Evolutionary conservation across 2,329 filamentous ascomycete species (phyloP).

Genomic region (Chaetomiaceae sp.): DNA sequence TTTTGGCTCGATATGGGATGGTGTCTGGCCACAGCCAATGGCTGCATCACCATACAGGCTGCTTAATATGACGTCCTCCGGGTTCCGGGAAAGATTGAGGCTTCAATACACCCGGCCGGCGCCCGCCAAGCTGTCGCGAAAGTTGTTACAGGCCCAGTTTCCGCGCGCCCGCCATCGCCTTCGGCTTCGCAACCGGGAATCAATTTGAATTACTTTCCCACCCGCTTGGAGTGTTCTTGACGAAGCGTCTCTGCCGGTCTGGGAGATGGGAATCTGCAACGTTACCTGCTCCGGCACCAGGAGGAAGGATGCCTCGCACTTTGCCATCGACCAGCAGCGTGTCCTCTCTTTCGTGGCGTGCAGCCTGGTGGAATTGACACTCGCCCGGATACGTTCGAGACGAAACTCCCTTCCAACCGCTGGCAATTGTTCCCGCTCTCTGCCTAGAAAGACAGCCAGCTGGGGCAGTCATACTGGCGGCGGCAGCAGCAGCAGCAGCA

Average conservation of each 20-base stretch:
- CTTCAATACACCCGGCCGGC: neutral
- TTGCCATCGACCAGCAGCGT: neutral
- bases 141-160: conserved; percentile 21
- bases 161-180: neutral
- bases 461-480: neutral
- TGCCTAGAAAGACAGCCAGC: neutral
- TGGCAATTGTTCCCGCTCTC: neutral
- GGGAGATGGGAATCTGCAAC: conserved; percentile 21
- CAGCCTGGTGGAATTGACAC: neutral
- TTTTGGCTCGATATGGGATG: conserved; percentile 27
- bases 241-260: conserved; percentile 18
- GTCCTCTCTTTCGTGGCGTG: no score
- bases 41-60: conserved; percentile 4
- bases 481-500: neutral
- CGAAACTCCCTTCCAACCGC: neutral
- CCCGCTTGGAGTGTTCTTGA: conserved; percentile 16
- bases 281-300: conserved; percentile 19
- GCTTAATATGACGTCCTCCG: conserved; percentile 24
- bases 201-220: conserved; percentile 18
- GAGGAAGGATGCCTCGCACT: neutral
- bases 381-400: no score
- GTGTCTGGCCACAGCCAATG: conserved; percentile 12
- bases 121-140: conserved; percentile 7
- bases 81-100: conserved; percentile 23
- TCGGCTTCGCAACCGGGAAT: conserved; percentile 22